Conservation (phyloP, 2,329 filamentous ascomycete genomes). For the Colletotrichum destructivum region DNA sequence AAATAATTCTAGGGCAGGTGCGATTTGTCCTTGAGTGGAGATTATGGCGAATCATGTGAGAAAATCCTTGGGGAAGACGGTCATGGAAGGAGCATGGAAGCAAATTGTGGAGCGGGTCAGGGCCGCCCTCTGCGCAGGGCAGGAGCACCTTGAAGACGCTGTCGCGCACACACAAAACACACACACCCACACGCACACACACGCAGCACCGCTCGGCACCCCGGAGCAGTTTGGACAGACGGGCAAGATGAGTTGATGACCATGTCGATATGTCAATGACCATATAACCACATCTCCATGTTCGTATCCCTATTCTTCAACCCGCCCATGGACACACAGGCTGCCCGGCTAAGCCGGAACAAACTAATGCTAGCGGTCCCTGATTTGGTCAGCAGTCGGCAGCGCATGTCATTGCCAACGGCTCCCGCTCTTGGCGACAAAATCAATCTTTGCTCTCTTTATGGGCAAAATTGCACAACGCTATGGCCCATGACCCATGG, state of each 20-base stretch:
- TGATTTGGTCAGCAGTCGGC: too few relatives aligned
- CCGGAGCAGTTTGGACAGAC: neutral
- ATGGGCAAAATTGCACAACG: too few relatives aligned
- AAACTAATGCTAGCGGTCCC: neutral
- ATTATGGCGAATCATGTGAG: constrained; percentile 26
- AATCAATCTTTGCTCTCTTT: too few relatives aligned
- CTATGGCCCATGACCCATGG: too few relatives aligned
- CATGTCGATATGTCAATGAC: neutral
- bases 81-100: constrained; percentile 29
- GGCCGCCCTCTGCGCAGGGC: constrained; percentile 1
- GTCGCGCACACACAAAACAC: too few relatives aligned
- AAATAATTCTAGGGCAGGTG: neutral
- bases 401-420: too few relatives aligned
- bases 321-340: neutral
- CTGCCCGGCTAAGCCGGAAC: neutral
- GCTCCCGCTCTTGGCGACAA: too few relatives aligned
- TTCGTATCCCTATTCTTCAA: neutral
- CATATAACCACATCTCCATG: neutral
- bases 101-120: constrained; percentile 25
- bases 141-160: neutral
- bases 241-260: neutral
- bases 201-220: neutral
- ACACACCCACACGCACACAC: too few relatives aligned
- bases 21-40: constrained; percentile 1
- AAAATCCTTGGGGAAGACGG: neutral